Percentiles rank a stretch among this genome's conserved stretches.
Evolutionary conservation across 2,329 filamentous ascomycete species (phyloP).

Genomic region (Boeremia exigua): DNA sequence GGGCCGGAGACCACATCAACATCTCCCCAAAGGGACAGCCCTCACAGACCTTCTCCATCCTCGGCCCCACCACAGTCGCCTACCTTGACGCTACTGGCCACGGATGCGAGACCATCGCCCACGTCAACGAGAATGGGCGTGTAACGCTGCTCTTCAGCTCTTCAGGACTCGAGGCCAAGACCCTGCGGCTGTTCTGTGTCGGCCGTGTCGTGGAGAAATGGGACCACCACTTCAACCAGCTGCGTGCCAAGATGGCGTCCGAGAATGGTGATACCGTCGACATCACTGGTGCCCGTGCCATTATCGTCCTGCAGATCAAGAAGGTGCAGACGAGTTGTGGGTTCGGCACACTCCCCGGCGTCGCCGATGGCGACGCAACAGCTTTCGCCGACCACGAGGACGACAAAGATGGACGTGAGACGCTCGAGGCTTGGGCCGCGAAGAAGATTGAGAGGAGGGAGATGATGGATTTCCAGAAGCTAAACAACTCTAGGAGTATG

Average conservation of each 20-base stretch:
- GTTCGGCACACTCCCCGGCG: constrained; percentile 63
- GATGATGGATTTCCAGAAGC: constrained; percentile 62
- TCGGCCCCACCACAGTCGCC: constrained; percentile 64
- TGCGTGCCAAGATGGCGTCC: constrained; percentile 52
- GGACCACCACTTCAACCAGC: constrained; percentile 47
- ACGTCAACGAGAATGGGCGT: constrained; percentile 78
- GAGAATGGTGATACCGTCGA: constrained; percentile 36
- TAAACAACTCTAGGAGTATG: constrained; percentile 56
- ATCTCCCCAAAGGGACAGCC: constrained; percentile 76
- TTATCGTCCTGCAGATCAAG: constrained; percentile 67
- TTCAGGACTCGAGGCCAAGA: constrained; percentile 65
- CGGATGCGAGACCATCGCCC: constrained; percentile 76
- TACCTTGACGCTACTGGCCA: constrained; percentile 79
- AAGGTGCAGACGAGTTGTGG: constrained; percentile 71
- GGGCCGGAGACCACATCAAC: constrained; percentile 73
- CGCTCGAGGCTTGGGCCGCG: constrained; percentile 59
- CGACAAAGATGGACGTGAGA: constrained; percentile 54
- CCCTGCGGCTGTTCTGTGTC: constrained; percentile 68
- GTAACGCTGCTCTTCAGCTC: constrained; percentile 77
- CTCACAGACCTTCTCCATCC: constrained; percentile 66
- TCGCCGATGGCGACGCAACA: constrained; percentile 23
- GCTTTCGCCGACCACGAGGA: constrained; percentile 30
- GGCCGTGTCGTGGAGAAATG: constrained; percentile 67
- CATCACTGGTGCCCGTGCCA: constrained; percentile 53
- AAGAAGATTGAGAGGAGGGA: constrained; percentile 58